phyloP scores from a whole-genome alignment of 1,139 yeast genomes.

The Scheffersomyces quercinus region DNA sequence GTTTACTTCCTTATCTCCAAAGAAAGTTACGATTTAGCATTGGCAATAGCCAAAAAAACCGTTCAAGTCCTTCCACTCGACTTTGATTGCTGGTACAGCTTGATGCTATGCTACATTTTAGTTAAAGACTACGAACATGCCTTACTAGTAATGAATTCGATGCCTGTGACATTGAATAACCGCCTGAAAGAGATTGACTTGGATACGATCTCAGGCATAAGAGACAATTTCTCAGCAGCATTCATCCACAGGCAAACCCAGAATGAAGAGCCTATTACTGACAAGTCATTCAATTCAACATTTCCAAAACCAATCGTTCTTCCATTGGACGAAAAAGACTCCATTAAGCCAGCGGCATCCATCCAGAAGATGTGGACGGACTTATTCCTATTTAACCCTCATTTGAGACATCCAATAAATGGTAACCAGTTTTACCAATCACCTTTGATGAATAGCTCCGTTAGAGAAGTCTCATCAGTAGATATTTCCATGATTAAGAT shows the following conservation, averaged over 20 bases:
- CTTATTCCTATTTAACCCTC: slow-evolving; percentile 29
- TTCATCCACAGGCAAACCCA: slow-evolving; percentile 24
- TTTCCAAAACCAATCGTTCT: slow-evolving; percentile 33
- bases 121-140: slow-evolving; percentile 32
- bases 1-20: slow-evolving; percentile 38
- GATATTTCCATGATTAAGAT: slow-evolving; percentile 32
- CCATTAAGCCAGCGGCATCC: slow-evolving; percentile 19
- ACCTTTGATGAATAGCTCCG: slow-evolving; percentile 34
- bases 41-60: slow-evolving; percentile 31
- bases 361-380: slow-evolving; percentile 36
- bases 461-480: slow-evolving; percentile 39
- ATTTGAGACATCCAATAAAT: slow-evolving; percentile 35
- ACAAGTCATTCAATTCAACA: slow-evolving; percentile 28
- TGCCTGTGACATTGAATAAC: slow-evolving; percentile 28
- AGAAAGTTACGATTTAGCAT: slow-evolving; percentile 26
- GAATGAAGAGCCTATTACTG: slow-evolving; percentile 30
- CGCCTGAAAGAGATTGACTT: slow-evolving; percentile 14
- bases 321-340: slow-evolving; percentile 1
- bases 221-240: slow-evolving; percentile 30
- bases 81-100: slow-evolving; percentile 42
- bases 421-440: slow-evolving; percentile 40
- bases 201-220: slow-evolving; percentile 28
- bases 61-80: slow-evolving; percentile 41
- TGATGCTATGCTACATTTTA: slow-evolving; percentile 36
- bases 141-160: slow-evolving; percentile 33